These are phyloP conservation scores for Thermomyces lanuginosus DNA, from an alignment of 2,329 filamentous ascomycete genomes.

Conservation along the genomic window DNA sequence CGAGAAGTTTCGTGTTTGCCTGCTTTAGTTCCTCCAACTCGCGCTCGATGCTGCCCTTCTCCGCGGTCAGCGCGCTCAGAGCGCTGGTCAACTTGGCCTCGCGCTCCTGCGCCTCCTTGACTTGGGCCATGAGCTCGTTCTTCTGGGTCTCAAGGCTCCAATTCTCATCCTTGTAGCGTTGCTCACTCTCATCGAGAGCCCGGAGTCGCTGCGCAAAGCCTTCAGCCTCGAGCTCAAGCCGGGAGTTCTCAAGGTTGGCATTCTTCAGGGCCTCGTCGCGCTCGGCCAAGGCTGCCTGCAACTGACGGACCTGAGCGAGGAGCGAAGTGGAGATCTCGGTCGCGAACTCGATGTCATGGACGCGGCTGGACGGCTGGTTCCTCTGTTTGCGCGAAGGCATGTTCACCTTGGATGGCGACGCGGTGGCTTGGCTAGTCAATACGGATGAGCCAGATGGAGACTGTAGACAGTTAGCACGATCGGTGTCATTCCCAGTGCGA, in stretches of 20 bases:
- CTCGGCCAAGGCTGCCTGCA: slow-evolving; percentile 71
- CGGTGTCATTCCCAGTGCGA: background rate
- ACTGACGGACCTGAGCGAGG: slow-evolving; percentile 78
- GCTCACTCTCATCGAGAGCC: slow-evolving; percentile 78
- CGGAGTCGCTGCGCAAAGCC: slow-evolving; percentile 64
- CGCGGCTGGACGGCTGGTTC: slow-evolving; percentile 73
- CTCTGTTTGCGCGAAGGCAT: slow-evolving; percentile 76
- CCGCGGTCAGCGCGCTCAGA: slow-evolving; percentile 51
- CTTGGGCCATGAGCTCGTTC: slow-evolving; percentile 59
- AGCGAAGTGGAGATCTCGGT: slow-evolving; percentile 93
- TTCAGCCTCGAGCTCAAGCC: slow-evolving; percentile 68
- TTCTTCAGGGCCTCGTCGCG: slow-evolving; percentile 73
- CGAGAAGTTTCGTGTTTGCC: slow-evolving; percentile 57
- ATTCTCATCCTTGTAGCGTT: slow-evolving; percentile 94
- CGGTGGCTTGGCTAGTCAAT: slow-evolving; percentile 69
- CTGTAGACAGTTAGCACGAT: slow-evolving; percentile 23
- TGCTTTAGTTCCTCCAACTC: slow-evolving; percentile 84
- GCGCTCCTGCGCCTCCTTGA: slow-evolving; percentile 62
- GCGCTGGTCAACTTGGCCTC: slow-evolving; percentile 66
- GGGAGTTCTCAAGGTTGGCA: slow-evolving; percentile 56
- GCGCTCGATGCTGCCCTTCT: slow-evolving; percentile 63
- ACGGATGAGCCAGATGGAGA: slow-evolving; percentile 57
- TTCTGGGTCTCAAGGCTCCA: slow-evolving; percentile 91
- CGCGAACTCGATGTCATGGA: slow-evolving; percentile 96
- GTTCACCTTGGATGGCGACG: slow-evolving; percentile 75